Base-by-base conservation (phyloP, 768 basidiomycete species). In the Kondoa subrosea region DNA sequence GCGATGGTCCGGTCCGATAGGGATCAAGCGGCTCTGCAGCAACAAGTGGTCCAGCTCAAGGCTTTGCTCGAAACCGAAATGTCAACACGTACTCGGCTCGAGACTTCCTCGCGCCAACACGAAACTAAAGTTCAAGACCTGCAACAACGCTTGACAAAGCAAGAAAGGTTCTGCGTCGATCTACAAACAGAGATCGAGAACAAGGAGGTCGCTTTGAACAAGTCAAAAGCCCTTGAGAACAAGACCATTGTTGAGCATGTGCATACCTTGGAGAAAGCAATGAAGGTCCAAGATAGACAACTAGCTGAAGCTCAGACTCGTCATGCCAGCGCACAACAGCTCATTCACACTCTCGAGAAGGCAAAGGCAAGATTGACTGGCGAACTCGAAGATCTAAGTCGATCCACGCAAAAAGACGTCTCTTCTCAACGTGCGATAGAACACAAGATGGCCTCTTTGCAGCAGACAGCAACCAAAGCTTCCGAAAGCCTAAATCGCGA, bases 231-330 rank as follows among this genome's bases (percentile, higher is more conserved):
- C 27, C 68, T 78, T 21, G 77, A 95, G 75, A 90, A 96, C 80
- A 96, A 92, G 80, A 95, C 89, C n/a, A 92, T 95, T 68, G 91
- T 97, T 57, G 92, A 97, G 77, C 93, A 97, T 74, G 89, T 95
- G 29, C 86, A 97, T 75, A 93, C 96, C 31, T 81, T 93, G 14
- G 91, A 96, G 76, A 89, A 92, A 75, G 93, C 93, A 17, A 97
- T 96, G 77, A 85, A 85, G 34, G 85, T 93, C 67, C 92, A 93
- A 0, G 93, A 97, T 76, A 84, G 87, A 50, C 89, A 95, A 74
- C 83, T 96, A 17, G 83, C 81, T 25, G 88, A 89, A 1, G 87
- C 91, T 0, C 85, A 88, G 67, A 77, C 81, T 25, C 90, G 93
- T 75, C 77, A 93, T 33, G 81, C 85, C 76, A 84, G 85, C 69